A percentile compares a stretch with the other conserved stretches of the same genome.
Evolutionary conservation across 768 basidiomycete species (phyloP).

Genomic region (Macrolepiota albuminosa): DNA sequence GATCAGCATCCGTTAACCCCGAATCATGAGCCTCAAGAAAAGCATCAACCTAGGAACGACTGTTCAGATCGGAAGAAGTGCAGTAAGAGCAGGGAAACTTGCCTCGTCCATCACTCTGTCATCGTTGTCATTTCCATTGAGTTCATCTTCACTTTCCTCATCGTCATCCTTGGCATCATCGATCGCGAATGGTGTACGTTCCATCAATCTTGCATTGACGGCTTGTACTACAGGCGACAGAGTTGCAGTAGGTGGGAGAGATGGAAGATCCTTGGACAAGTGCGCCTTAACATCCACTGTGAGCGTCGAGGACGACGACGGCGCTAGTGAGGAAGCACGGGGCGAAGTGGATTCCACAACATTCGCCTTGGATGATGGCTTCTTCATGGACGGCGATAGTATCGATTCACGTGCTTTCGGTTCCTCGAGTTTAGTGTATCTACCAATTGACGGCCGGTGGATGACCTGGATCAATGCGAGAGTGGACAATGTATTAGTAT

Average conservation of each 20-base stretch:
- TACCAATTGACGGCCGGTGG: constrained; percentile 80
- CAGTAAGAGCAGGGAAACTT: constrained; percentile 14
- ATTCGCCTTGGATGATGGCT: constrained; percentile 52
- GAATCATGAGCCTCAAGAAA: constrained; percentile 94
- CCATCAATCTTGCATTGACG: constrained; percentile 81
- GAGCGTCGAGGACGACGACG: constrained; percentile 45
- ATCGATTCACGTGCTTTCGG: constrained; percentile 86
- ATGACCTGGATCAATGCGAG: constrained; percentile 42
- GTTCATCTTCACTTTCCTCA: constrained; percentile 47
- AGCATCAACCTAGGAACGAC: constrained; percentile 65
- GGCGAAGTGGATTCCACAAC: constrained; percentile 26
- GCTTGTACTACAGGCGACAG: constrained; percentile 66
- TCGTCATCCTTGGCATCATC: constrained; percentile 88
- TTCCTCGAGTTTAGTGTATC: constrained; percentile 80
- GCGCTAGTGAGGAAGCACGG: constrained; percentile 23
- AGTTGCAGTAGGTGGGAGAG: constrained; percentile 32
- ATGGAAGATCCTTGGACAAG: constrained; percentile 21
- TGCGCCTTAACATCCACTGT: constrained; percentile 40
- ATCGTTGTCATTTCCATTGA: constrained; percentile 52
- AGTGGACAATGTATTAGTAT: neutral
- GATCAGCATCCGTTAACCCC: constrained; percentile 75
- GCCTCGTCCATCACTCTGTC: constrained; percentile 90
- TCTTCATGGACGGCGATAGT: constrained; percentile 65
- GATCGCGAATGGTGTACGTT: constrained; percentile 94
- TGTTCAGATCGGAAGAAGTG: neutral